Evolutionary conservation across 2,329 filamentous ascomycete genomes (phyloP).

Genomic region (Diplodia mutila): DNA sequence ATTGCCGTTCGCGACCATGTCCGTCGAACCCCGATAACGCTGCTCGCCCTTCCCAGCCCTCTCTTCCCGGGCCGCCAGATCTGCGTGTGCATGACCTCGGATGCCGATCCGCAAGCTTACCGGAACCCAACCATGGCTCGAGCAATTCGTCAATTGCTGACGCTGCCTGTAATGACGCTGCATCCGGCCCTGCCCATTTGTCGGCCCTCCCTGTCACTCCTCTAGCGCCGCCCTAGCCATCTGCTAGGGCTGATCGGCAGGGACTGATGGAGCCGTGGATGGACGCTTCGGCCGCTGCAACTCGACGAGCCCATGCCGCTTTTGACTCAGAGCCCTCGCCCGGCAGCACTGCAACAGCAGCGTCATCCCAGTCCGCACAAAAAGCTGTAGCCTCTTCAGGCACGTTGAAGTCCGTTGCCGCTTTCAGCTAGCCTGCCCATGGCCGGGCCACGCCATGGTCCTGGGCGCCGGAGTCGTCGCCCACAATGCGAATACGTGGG

Average conservation of each 20-base stretch:
- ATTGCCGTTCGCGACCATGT: not conserved
- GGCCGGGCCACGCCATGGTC: not conserved
- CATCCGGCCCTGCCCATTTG: constrained; percentile 12
- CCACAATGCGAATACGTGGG: not conserved
- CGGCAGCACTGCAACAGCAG: not conserved
- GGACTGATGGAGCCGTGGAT: constrained; percentile 15
- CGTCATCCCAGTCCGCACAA: constrained; percentile 1
- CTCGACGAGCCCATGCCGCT: not conserved
- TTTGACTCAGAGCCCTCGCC: not conserved
- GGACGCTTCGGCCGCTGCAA: not conserved
- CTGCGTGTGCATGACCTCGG: constrained; percentile 15
- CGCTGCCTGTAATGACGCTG: not conserved
- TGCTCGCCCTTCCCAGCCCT: not conserved
- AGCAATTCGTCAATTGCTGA: constrained; percentile 13
- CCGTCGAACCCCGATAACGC: constrained; percentile 2
- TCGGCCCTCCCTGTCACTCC: not conserved
- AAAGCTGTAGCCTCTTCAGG: constrained; percentile 14
- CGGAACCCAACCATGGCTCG: constrained; percentile 20
- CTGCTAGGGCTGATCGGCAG: constrained; percentile 22
- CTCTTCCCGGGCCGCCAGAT: constrained; percentile 10
- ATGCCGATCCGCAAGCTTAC: constrained; percentile 22
- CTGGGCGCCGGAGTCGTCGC: not conserved
- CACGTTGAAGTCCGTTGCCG: constrained; percentile 10
- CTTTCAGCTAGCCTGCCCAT: not conserved
- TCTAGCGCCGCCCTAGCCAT: constrained; percentile 5